phyloP scores from a whole-genome alignment of 2,329 filamentous ascomycete species.

The Penicillium sumatraense region DNA sequence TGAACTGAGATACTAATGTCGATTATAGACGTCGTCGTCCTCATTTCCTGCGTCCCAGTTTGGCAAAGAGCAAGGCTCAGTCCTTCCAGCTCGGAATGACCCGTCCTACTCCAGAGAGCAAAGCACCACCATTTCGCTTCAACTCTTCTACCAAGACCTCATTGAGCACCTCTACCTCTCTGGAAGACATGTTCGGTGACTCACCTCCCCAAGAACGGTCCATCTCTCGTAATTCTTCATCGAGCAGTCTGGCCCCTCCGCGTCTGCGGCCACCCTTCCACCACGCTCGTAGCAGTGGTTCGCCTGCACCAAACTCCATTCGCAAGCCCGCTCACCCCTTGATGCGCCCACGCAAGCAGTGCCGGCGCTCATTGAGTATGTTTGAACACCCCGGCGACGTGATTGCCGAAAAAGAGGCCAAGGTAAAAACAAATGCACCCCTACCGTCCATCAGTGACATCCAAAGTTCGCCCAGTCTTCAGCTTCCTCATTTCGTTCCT shows the following conservation, averaged over 20 bases:
- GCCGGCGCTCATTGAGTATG: constrained; percentile 94
- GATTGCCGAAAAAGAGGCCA: constrained; percentile 75
- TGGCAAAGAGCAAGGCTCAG: constrained; percentile 75
- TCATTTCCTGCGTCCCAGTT: constrained; percentile 72
- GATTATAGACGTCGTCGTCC: constrained; percentile 66
- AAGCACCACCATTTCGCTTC: constrained; percentile 77
- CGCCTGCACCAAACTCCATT: constrained; percentile 71
- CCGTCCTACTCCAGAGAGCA: constrained; percentile 65
- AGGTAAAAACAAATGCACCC: constrained; percentile 56
- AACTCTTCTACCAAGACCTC: constrained; percentile 61
- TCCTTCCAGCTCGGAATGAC: constrained; percentile 69
- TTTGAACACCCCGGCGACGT: constrained; percentile 91
- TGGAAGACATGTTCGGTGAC: constrained; percentile 80
- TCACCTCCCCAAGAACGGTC: constrained; percentile 76
- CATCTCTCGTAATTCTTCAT: constrained; percentile 64
- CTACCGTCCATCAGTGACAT: constrained; percentile 82
- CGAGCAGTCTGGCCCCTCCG: constrained; percentile 60
- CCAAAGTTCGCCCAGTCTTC: constrained; percentile 73
- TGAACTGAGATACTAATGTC: constrained; percentile 27
- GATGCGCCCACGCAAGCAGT: constrained; percentile 80
- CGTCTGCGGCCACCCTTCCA: constrained; percentile 70
- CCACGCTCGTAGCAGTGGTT: constrained; percentile 69
- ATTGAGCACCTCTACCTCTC: constrained; percentile 65
- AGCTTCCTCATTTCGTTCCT: constrained; percentile 81
- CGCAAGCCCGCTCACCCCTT: constrained; percentile 75